These are phyloP conservation scores for Sistotremastrum niveocremeum DNA, from an alignment of 768 basidiomycete species.

Conservation along the genomic window DNA sequence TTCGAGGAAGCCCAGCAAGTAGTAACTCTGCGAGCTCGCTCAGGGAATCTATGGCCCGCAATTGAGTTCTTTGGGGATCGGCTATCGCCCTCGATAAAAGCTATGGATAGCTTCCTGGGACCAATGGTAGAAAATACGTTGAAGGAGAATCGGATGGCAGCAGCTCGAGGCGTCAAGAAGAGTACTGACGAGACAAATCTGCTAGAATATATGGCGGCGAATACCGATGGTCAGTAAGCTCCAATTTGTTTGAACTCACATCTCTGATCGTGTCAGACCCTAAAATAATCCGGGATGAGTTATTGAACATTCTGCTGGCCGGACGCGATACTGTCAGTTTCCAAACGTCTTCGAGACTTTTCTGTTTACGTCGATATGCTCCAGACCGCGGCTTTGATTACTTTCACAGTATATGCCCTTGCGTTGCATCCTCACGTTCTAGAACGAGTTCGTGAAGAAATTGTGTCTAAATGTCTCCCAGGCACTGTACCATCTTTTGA, in stretches of 20 bases:
- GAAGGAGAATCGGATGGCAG: constrained; percentile 15
- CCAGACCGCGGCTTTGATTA: constrained; percentile 32
- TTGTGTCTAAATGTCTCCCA: constrained; percentile 35
- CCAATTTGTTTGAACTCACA: neutral
- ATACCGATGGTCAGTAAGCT: constrained; percentile 40
- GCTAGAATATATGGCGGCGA: constrained; percentile 51
- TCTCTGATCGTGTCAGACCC: constrained; percentile 29
- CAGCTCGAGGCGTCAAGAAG: constrained; percentile 24
- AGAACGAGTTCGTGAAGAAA: constrained; percentile 27
- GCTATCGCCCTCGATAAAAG: constrained; percentile 20
- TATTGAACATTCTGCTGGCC: constrained; percentile 8
- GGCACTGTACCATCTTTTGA: constrained; percentile 39
- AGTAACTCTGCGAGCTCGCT: constrained; percentile 15
- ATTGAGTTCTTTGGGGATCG: constrained; percentile 22
- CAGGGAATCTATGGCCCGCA: constrained; percentile 28
- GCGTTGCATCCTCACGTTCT: constrained; percentile 31
- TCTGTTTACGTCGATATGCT: constrained; percentile 3
- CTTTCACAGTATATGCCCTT: constrained; percentile 32
- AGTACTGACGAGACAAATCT: constrained; percentile 44
- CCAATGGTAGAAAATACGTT: constrained; percentile 27
- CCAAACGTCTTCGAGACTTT: neutral
- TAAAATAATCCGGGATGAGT: constrained; percentile 13
- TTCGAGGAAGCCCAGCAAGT: constrained; percentile 21
- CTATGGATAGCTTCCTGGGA: constrained; percentile 25
- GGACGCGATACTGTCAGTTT: constrained; percentile 14